A percentile compares a stretch with the other conserved stretches of the same genome.
Evolutionary conservation across 1,139 yeast species (phyloP).

Genomic region (Schizosaccharomyces versatilis): DNA sequence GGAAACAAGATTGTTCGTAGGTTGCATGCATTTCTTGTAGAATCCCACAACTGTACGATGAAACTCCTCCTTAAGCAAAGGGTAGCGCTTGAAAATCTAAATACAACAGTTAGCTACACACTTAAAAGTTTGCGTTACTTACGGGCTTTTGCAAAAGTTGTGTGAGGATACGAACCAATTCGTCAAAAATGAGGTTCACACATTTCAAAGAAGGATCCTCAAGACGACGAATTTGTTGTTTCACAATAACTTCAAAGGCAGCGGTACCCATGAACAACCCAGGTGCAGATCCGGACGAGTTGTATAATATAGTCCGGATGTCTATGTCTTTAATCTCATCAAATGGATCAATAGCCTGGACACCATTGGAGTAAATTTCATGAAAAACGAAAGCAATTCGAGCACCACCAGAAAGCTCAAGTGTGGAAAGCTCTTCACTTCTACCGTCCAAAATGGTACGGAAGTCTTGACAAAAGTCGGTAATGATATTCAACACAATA

Average conservation of each 20-base stretch:
- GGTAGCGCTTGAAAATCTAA: constrained; percentile 53
- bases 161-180: constrained; percentile 69
- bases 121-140: constrained; percentile 1
- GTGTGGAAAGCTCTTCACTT: constrained; percentile 64
- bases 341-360: constrained; percentile 82
- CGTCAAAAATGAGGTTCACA: constrained; percentile 79
- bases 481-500: constrained; percentile 70
- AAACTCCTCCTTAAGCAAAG: constrained; percentile 68
- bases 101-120: neutral
- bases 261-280: constrained; percentile 91
- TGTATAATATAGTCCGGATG: constrained; percentile 79
- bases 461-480: constrained; percentile 82
- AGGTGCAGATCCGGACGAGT: constrained; percentile 95
- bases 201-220: constrained; percentile 86
- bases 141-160: constrained; percentile 57
- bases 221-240: constrained; percentile 82
- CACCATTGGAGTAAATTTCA: constrained; percentile 84
- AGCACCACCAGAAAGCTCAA: constrained; percentile 91
- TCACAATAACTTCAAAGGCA: constrained; percentile 88
- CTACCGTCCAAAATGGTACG: constrained; percentile 84
- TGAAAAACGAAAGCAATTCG: constrained; percentile 94
- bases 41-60: constrained; percentile 60
- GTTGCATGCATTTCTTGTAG: constrained; percentile 56
- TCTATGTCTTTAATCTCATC: constrained; percentile 93
- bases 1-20: constrained; percentile 64